Conservation (phyloP, 768 basidiomycete species). For the Psilocybe tampanensis region DNA sequence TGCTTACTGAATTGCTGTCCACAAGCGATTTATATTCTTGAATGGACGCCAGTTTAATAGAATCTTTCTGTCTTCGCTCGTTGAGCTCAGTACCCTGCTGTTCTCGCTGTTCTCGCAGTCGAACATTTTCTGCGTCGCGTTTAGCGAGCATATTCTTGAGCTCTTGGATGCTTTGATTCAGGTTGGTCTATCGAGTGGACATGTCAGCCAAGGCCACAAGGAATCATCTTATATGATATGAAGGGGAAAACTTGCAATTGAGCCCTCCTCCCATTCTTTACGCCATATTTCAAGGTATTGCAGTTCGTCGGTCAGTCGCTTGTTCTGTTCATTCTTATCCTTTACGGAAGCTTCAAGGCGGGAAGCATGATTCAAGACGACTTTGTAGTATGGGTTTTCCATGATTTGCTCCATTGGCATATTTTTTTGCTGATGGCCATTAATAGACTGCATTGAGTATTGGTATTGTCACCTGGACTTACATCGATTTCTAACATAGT, state of each 20-base stretch:
- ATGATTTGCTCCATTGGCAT: conserved; percentile 47
- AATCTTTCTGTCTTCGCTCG: conserved; percentile 70
- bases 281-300: conserved; percentile 38
- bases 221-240: conserved; percentile 4
- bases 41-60: conserved; percentile 54
- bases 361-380: conserved; percentile 56
- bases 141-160: conserved; percentile 60
- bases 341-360: conserved; percentile 43
- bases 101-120: conserved; percentile 75
- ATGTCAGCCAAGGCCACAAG: no score
- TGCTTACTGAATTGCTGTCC: conserved; percentile 58
- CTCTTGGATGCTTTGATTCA: conserved; percentile 61
- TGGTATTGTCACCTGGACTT: conserved; percentile 7
- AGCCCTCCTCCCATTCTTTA: conserved; percentile 49
- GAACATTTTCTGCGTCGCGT: conserved; percentile 65
- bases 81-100: conserved; percentile 62
- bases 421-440: conserved; percentile 35
- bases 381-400: conserved; percentile 56
- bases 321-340: conserved; percentile 41
- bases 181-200: conserved; percentile 26
- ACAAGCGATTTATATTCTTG: conserved; percentile 69
- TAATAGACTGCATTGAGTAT: not conserved
- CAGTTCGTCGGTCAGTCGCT: conserved; percentile 46
- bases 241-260: conserved; percentile 38
- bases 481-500: conserved; percentile 49